phyloP scores from a whole-genome alignment of 306 rosid genomes.

The Urtica urens region DNA sequence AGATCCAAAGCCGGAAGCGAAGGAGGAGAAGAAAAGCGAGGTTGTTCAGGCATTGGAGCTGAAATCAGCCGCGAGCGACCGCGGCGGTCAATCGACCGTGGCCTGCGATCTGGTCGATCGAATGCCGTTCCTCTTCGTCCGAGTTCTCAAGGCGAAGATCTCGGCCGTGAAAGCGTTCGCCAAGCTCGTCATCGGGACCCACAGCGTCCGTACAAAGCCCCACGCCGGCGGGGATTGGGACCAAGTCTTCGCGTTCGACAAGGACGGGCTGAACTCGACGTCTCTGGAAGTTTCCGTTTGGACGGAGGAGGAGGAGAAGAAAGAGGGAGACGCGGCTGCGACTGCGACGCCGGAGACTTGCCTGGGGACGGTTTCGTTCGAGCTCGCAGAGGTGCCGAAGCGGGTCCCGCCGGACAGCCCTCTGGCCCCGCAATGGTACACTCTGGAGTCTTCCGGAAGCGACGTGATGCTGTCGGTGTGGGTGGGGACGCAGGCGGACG shows the following conservation, averaged over 20 bases:
- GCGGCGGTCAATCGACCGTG: slow-evolving; percentile 38
- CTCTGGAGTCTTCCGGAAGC: slow-evolving; percentile 54
- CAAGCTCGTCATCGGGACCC: slow-evolving; percentile 73
- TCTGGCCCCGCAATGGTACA: slow-evolving; percentile 90
- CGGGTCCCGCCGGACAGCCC: slow-evolving; percentile 88
- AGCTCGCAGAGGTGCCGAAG: slow-evolving; percentile 61
- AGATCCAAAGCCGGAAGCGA: slow-evolving; percentile 8
- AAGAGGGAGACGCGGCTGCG: not conserved
- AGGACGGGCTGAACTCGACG: slow-evolving; percentile 63
- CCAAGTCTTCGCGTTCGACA: slow-evolving; percentile 75
- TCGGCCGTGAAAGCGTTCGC: slow-evolving; percentile 22
- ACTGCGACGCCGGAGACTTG: slow-evolving; percentile 16
- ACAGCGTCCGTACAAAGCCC: slow-evolving; percentile 46
- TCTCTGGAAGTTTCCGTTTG: slow-evolving; percentile 71
- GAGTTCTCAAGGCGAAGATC: slow-evolving; percentile 49
- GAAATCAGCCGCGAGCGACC: slow-evolving; percentile 34
- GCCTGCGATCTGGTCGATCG: slow-evolving; percentile 58
- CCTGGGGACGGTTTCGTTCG: slow-evolving; percentile 50
- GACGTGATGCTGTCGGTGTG: slow-evolving; percentile 86
- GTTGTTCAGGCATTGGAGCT: slow-evolving; percentile 25
- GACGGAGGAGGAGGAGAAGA: slow-evolving; percentile 43
- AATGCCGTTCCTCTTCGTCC: slow-evolving; percentile 64
- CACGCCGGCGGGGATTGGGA: slow-evolving; percentile 62
- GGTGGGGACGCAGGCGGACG: slow-evolving; percentile 78
- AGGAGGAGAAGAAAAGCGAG: not conserved